These are phyloP conservation scores for Solanum pennellii DNA, from an alignment of 257 asterid species.

Conservation along the genomic window DNA sequence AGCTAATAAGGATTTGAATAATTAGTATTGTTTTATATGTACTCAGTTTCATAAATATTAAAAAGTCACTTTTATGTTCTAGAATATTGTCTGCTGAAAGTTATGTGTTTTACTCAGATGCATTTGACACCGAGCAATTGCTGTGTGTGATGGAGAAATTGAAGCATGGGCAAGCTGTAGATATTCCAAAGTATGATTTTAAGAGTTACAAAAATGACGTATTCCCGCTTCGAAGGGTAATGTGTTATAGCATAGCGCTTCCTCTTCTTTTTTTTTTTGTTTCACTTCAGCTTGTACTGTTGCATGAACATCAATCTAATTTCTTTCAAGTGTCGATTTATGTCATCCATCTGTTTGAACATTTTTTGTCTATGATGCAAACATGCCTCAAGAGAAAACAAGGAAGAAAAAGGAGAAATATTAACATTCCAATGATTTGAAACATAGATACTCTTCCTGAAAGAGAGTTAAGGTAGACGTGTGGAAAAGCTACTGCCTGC, in stretches of 20 bases:
- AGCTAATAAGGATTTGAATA: neutral
- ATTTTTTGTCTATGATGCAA: neutral
- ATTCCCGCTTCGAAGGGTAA: slow-evolving; percentile 61
- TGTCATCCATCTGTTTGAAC: neutral
- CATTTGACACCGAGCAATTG: slow-evolving; percentile 69
- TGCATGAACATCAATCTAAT: neutral
- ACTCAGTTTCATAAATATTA: neutral
- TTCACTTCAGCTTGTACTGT: neutral
- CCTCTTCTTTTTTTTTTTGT: neutral
- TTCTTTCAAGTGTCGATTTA: neutral
- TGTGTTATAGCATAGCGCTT: neutral
- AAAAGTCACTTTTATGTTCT: neutral
- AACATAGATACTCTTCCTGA: neutral
- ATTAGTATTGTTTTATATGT: neutral
- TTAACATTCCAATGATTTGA: neutral
- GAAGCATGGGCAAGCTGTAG: slow-evolving; percentile 80
- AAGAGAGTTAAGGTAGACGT: neutral
- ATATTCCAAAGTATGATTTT: slow-evolving; percentile 90
- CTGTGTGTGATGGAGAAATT: slow-evolving; percentile 62
- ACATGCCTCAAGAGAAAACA: neutral
- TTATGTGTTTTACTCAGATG: slow-evolving; percentile 41
- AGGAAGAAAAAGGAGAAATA: neutral
- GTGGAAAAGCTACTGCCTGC: neutral
- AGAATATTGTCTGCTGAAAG: neutral
- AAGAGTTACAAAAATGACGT: slow-evolving; percentile 64